These are phyloP conservation scores for Colletotrichum musicola DNA, from an alignment of 2,329 filamentous ascomycete species.

Conservation along the genomic window DNA sequence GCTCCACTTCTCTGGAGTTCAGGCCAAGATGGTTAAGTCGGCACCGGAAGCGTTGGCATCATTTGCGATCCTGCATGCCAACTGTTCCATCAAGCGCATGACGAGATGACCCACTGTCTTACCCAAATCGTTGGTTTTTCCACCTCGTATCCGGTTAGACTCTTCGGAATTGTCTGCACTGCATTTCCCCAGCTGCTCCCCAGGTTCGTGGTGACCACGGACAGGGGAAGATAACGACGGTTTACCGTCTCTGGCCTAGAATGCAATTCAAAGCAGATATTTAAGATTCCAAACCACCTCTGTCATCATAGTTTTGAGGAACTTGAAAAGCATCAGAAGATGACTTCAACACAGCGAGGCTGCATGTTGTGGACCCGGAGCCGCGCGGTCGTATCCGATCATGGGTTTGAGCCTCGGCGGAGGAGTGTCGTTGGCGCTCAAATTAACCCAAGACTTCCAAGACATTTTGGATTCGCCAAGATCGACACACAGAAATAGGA, in stretches of 20 bases:
- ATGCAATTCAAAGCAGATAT: too few species aligned
- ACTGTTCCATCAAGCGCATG: background rate
- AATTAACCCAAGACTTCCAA: constrained; percentile 22
- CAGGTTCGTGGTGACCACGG: too few species aligned
- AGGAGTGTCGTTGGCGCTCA: background rate
- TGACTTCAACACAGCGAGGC: too few species aligned
- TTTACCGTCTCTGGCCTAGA: too few species aligned
- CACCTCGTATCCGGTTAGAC: background rate
- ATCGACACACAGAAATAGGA: background rate
- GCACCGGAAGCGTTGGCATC: constrained; percentile 24
- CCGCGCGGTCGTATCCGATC: too few species aligned
- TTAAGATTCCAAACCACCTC: too few species aligned
- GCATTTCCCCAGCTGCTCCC: background rate
- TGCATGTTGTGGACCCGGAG: too few species aligned
- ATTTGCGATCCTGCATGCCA: constrained; percentile 18
- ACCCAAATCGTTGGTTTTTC: constrained; percentile 6
- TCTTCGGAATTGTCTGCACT: background rate
- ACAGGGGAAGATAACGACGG: too few species aligned
- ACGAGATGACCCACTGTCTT: constrained; percentile 1
- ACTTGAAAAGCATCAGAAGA: too few species aligned
- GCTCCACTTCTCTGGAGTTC: background rate
- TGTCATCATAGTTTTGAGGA: too few species aligned
- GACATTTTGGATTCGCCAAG: constrained; percentile 10
- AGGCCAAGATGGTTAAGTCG: constrained; percentile 29
- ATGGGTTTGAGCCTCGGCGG: background rate